Base-by-base conservation (phyloP, 768 basidiomycete species). In the Mycena olivaceomarginata region DNA sequence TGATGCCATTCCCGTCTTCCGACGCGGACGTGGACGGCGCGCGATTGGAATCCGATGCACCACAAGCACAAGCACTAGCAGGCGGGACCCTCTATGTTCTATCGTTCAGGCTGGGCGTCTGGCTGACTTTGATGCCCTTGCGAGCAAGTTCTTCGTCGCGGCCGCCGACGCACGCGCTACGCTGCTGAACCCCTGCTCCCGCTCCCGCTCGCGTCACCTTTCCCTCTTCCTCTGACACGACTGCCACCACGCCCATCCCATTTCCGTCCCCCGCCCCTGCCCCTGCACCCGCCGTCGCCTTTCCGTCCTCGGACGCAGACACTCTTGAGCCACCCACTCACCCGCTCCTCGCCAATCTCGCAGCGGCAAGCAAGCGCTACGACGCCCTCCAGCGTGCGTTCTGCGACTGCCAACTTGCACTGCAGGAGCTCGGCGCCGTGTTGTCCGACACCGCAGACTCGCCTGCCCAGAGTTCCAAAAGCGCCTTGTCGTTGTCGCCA, bases 321-420 rank as follows among this genome's bases (percentile, higher is more conserved):
- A 10, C 65, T 1, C 37, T 15, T 6, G 2, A 48, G 1, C 56
- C 0, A 43, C 71, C 65, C 72, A 7, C 48, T 9, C 87, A 85
- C 69, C 85, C 85, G 3, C 86, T 94, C 12, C 85, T 95, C 7
- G 81, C 84, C 0, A 87, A 89, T 12, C 88, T 95, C 0, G 81
- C 77, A 0, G 79, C 82, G 22, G 87, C 90, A 16, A 87, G 85
- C 70, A 85, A 88, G 51, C 91, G 94, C 8, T 95, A 95, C 79
- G 91, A 93, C 60, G 82, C 86, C 18, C 83, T 95, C 2, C 93
- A 94, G 79, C 89, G 88, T 1, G 87, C 91, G 0, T 94, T 95
- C 83, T 89, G 92, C 3, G 93, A 94, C 80, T 96, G 95, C 77
- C 92, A 95, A 77, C 82, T 92, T 12, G 90, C 93, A 2, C 87